Base-by-base conservation (phyloP, 2,329 filamentous ascomycete genomes). In the Cordyceps militaris region DNA sequence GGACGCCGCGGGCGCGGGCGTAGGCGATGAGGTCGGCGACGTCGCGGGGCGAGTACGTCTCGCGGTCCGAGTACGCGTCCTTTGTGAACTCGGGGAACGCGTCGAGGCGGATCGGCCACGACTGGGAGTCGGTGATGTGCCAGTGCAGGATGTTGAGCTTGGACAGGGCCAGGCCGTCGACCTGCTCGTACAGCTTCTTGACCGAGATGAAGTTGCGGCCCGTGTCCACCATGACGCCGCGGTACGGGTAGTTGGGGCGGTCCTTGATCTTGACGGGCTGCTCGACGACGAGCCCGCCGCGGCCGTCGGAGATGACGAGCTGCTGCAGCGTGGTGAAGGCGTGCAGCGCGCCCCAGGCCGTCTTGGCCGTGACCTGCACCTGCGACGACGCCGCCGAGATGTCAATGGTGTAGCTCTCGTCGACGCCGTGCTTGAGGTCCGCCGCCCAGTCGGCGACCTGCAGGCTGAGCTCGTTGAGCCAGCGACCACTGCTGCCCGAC, bases 141-240 rank as follows among this genome's bases (percentile, higher is more conserved):
- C 79, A 82, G 65, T 83, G 80, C 38, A 83, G 69, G 16, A 81
- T 72, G 60, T 82, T 83, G 61, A 83, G 71, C 69, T 83, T 83
- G 56, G 79, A 76, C 48, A 82, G 70, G 8, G 79, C 72, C 73
- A 83, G 76, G 57, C 74, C 79, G 57, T 81, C 74, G 57, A 82
- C 73, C 64, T 82, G 79, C 66, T 82, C 79, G 16, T 71, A 64
- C 60, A 82, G 77, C 68, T 82, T 82, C 58, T 63, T 62, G 34
- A 77, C 64, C 32, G 75, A 74, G 58, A 82, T 75, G 65, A 76
- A 83, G 66, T 83, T 82, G 50, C 79, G 79, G 9, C 75, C 79
- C 2, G 74, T 75, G 59, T 82, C 79, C 11, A 82, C 64, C 78
- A 82, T 80, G 65, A 81, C 74, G 19, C 79, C 79, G 16, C 79